A percentile compares a stretch with the other conserved stretches of the same genome.
Evolutionary conservation across 306 rosid genomes (phyloP).

Genomic region (Prunus salicina): DNA sequence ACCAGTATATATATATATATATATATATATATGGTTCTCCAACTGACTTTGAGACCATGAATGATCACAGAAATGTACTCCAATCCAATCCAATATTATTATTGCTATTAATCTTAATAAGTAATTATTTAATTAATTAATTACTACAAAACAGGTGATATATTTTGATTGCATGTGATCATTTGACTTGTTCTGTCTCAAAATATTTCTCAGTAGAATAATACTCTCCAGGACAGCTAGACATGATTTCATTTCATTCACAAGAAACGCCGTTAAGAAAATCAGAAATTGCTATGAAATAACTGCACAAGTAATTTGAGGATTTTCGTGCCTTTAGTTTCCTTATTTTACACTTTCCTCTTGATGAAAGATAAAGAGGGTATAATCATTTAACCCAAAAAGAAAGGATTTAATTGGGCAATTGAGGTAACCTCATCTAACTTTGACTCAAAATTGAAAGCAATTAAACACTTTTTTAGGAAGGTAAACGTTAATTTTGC

Average conservation of each 20-base stretch:
- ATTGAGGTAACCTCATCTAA: background rate
- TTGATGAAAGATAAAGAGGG: too few species aligned
- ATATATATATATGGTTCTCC: background rate
- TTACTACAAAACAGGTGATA: background rate
- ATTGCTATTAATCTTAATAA: background rate
- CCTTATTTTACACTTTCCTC: background rate
- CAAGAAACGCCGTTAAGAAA: too few species aligned
- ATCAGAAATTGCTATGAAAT: too few species aligned
- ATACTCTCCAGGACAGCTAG: background rate
- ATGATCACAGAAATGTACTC: too few species aligned
- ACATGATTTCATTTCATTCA: background rate
- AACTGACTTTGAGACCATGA: too few species aligned
- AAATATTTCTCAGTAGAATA: too few species aligned
- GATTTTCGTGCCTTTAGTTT: background rate
- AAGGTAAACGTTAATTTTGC: background rate
- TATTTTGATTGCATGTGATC: conserved; percentile 1
- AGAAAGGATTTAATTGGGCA: background rate
- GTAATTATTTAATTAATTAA: background rate
- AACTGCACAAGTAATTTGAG: too few species aligned
- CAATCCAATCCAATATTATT: background rate
- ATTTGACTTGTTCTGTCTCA: background rate
- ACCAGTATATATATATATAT: background rate
- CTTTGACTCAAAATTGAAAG: background rate
- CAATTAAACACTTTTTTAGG: background rate
- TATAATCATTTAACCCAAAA: too few species aligned